Evolutionary conservation across 169 alveolate species (phyloP).

Genomic region (Eimeria tenella): DNA sequence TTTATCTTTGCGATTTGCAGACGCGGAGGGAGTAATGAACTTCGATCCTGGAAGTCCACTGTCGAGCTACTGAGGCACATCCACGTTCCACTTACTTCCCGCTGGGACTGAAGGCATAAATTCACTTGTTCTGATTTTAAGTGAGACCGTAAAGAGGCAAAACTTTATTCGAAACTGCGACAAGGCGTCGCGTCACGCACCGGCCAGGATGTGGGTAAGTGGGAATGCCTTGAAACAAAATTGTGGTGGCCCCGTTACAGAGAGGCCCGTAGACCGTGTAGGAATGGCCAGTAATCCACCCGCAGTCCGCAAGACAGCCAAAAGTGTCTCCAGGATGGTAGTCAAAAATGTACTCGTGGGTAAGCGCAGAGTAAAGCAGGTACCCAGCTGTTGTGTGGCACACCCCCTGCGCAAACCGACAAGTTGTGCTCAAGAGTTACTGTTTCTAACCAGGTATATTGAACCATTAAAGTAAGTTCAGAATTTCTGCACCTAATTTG

Average conservation of each 20-base stretch:
- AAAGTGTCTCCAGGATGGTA: conserved; percentile 91
- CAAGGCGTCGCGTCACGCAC: neutral
- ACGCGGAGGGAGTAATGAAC: too few species aligned
- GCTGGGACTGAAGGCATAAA: too few species aligned
- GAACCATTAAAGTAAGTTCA: neutral
- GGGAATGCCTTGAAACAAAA: conserved; percentile 97
- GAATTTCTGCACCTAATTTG: too few species aligned
- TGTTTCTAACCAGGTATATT: neutral
- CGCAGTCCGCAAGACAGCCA: conserved; percentile 97
- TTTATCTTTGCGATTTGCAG: too few species aligned
- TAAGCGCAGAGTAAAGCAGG: conserved; percentile 92
- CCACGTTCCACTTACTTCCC: too few species aligned
- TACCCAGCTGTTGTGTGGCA: conserved; percentile 96
- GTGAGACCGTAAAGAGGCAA: too few species aligned
- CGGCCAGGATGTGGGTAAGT: conserved; percentile 95
- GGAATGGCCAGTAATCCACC: conserved; percentile 99
- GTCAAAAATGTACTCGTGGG: conserved; percentile 93
- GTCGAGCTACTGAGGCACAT: too few species aligned
- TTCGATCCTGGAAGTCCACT: too few species aligned
- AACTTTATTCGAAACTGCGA: too few species aligned
- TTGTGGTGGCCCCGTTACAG: conserved; percentile 95
- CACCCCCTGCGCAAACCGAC: conserved; percentile 88
- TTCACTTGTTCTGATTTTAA: too few species aligned
- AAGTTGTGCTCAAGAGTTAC: neutral
- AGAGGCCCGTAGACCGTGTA: conserved; percentile 97